Evolutionary conservation across 2,329 filamentous ascomycete genomes (phyloP).

Genomic region (Penicillium sp.): DNA sequence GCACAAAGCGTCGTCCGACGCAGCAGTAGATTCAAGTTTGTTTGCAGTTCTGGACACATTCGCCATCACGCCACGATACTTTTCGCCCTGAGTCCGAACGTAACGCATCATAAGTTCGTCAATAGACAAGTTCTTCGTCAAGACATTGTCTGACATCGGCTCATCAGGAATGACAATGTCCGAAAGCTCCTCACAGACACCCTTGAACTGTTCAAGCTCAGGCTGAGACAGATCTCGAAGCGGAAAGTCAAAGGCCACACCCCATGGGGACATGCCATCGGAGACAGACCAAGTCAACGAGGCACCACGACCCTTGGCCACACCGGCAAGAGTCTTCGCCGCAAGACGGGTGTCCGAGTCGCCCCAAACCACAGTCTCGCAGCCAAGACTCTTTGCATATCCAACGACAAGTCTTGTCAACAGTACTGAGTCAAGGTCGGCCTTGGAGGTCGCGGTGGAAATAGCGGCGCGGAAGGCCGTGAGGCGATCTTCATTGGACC

Average conservation of each 20-base stretch:
- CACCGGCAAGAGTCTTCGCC: slow-evolving; percentile 80
- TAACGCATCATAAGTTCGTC: slow-evolving; percentile 89
- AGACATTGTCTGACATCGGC: slow-evolving; percentile 36
- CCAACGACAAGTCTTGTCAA: slow-evolving; percentile 70
- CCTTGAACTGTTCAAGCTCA: slow-evolving; percentile 71
- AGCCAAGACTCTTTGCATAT: slow-evolving; percentile 61
- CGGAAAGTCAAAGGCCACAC: slow-evolving; percentile 71
- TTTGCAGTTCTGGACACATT: slow-evolving; percentile 93
- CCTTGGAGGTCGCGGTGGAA: slow-evolving; percentile 71
- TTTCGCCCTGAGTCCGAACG: slow-evolving; percentile 80
- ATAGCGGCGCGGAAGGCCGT: slow-evolving; percentile 60
- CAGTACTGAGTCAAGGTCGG: slow-evolving; percentile 72
- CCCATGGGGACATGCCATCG: slow-evolving; percentile 67
- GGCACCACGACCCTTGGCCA: slow-evolving; percentile 87
- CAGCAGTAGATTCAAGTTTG: slow-evolving; percentile 62
- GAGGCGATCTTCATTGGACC: slow-evolving; percentile 51
- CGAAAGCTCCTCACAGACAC: slow-evolving; percentile 54
- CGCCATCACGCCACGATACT: slow-evolving; percentile 87
- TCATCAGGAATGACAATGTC: slow-evolving; percentile 49
- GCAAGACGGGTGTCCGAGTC: slow-evolving; percentile 87
- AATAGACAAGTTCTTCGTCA: slow-evolving; percentile 70
- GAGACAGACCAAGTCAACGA: slow-evolving; percentile 78
- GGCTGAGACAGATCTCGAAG: slow-evolving; percentile 81
- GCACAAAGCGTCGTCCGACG: slow-evolving; percentile 51
- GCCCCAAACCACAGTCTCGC: slow-evolving; percentile 75